Evolutionary conservation across 2,329 filamentous ascomycete genomes (phyloP).

Genomic region (Pseudopyrenochaeta lycopersici): DNA sequence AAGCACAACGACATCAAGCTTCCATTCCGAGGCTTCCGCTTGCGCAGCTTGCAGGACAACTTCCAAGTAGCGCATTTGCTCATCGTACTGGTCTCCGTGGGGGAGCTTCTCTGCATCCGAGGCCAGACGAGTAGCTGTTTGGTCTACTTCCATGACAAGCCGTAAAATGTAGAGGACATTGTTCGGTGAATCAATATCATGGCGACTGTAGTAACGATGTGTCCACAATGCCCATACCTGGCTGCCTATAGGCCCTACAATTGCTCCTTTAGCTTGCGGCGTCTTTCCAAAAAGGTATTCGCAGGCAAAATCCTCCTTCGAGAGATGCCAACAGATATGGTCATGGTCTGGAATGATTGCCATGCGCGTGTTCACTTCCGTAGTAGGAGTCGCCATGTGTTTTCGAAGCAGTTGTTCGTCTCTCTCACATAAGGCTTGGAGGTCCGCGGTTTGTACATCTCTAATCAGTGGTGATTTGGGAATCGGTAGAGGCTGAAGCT

Average conservation of each 20-base stretch:
- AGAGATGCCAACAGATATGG: conserved; percentile 76
- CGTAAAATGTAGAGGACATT: conserved; percentile 75
- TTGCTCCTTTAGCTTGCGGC: conserved; percentile 72
- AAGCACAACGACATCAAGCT: conserved; percentile 72
- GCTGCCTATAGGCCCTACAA: conserved; percentile 60
- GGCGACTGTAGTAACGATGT: conserved; percentile 51
- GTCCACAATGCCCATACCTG: conserved; percentile 76
- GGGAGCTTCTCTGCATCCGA: conserved; percentile 2
- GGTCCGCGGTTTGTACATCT: conserved; percentile 64
- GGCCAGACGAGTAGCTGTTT: conserved; percentile 14
- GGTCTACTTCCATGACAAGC: conserved; percentile 65
- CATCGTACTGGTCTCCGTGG: conserved; percentile 51
- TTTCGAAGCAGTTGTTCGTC: conserved; percentile 70
- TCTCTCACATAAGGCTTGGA: conserved; percentile 65
- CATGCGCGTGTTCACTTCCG: conserved; percentile 58
- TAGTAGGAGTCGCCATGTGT: conserved; percentile 50
- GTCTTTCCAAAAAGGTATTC: conserved; percentile 62
- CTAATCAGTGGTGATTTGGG: conserved; percentile 21
- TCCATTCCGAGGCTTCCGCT: conserved; percentile 73
- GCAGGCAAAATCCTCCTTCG: conserved; percentile 78
- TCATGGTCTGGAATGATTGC: conserved; percentile 72
- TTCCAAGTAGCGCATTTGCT: conserved; percentile 35
- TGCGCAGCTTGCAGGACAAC: conserved; percentile 72
- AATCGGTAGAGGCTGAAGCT: conserved; percentile 55
- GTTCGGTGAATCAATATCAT: conserved; percentile 54